A percentile compares a stretch with the other conserved stretches of the same genome.
Conservation (phyloP, 1,284 basidiomycete species). For the Heliocybe sulcata region DNA sequence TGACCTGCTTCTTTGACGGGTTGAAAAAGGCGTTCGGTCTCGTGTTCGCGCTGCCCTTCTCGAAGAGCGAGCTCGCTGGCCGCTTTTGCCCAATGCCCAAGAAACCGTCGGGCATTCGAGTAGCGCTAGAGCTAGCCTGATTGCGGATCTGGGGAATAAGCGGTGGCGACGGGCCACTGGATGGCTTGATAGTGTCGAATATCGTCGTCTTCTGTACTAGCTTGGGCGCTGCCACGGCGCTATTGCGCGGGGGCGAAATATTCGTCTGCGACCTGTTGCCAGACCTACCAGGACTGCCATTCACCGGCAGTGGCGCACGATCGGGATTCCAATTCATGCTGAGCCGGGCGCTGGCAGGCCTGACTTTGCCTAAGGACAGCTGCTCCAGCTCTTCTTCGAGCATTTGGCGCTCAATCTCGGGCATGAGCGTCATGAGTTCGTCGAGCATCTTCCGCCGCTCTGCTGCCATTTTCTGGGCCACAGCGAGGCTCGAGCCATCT, state of each 20-base stretch:
- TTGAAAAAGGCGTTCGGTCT: slow-evolving; percentile 56
- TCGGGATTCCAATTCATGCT: no score
- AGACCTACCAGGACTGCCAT: neutral
- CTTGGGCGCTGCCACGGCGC: neutral
- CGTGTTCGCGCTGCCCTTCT: slow-evolving; percentile 36
- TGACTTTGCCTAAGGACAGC: slow-evolving; percentile 12
- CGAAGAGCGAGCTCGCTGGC: slow-evolving; percentile 34
- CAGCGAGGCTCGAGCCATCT: slow-evolving; percentile 19
- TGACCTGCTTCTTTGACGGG: slow-evolving; percentile 24
- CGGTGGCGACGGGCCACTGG: neutral
- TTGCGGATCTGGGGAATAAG: neutral
- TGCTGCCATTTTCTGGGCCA: slow-evolving; percentile 19
- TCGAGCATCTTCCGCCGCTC: slow-evolving; percentile 65
- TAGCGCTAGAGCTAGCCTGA: neutral
- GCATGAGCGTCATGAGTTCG: slow-evolving; percentile 53
- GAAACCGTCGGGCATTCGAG: neutral
- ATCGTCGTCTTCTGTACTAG: neutral
- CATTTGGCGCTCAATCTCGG: slow-evolving; percentile 47
- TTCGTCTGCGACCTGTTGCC: neutral
- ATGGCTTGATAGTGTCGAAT: neutral
- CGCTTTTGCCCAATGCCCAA: slow-evolving; percentile 9
- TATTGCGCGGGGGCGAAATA: neutral
- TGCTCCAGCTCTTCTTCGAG: slow-evolving; percentile 43
- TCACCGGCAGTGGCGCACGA: no score
- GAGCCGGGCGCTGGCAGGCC: slow-evolving; percentile 6